These are phyloP conservation scores for Globisporangium paroecandrum DNA, from an alignment of 352 stramenopile species.

Conservation along the genomic window DNA sequence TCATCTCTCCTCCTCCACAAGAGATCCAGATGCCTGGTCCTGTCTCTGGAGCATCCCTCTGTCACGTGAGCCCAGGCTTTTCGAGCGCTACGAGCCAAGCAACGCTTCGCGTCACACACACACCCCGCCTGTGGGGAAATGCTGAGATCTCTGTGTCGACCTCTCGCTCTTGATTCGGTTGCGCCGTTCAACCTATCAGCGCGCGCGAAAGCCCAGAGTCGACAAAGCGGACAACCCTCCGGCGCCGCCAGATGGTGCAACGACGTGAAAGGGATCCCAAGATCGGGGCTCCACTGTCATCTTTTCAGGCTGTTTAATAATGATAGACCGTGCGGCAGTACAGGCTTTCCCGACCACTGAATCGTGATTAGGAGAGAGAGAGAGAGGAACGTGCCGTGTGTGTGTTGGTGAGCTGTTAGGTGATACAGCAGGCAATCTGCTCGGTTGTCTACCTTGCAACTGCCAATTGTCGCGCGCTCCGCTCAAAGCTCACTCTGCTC, in stretches of 20 bases:
- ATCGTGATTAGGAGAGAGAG: conserved; percentile 1
- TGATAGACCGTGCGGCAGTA: background rate
- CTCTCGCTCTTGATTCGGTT: background rate
- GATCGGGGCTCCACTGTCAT: background rate
- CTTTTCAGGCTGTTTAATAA: background rate
- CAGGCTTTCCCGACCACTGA: conserved; percentile 6
- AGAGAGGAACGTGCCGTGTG: background rate
- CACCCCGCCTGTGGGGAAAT: background rate
- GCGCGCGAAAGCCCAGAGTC: conserved; percentile 1
- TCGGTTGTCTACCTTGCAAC: background rate
- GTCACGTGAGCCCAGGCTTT: background rate
- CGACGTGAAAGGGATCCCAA: background rate
- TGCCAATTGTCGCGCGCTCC: background rate
- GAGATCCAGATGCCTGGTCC: conserved; percentile 9
- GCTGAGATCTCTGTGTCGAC: background rate
- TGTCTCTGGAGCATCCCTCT: conserved; percentile 11
- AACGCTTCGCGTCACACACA: background rate
- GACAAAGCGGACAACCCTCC: background rate
- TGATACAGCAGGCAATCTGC: background rate
- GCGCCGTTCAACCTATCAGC: conserved; percentile 1
- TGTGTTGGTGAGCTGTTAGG: conserved; percentile 1
- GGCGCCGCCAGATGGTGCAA: background rate
- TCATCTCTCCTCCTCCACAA: background rate
- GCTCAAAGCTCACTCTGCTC: background rate
- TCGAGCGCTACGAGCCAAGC: conserved; percentile 1